Evolutionary conservation across 805 yeast species (phyloP).

Genomic region (Cyberlindnera sargentensis): DNA sequence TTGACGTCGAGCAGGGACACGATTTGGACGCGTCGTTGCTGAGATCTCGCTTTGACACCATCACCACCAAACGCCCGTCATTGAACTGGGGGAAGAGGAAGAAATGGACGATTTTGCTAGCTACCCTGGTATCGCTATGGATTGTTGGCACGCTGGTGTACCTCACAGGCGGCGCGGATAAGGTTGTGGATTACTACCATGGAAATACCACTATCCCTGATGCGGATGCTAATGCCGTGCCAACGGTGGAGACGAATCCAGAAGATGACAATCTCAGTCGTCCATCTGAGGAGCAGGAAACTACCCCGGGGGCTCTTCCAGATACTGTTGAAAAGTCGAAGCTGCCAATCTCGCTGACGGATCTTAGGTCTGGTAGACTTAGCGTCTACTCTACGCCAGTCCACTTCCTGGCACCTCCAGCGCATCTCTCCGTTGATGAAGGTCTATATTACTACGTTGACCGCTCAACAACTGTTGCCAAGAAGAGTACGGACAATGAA

Average conservation of each 20-base stretch:
- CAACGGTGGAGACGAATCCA: conserved; percentile 4
- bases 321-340: neutral
- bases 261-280: neutral
- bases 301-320: neutral
- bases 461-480: conserved; percentile 5
- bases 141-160: conserved; percentile 13
- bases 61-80: neutral
- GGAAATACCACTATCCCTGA: conserved; percentile 6
- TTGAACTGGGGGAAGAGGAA: conserved; percentile 4
- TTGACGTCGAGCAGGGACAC: conserved; percentile 7
- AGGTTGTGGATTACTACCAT: conserved; percentile 19
- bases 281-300: neutral
- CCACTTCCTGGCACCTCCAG: conserved; percentile 15
- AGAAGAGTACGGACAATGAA: conserved; percentile 10
- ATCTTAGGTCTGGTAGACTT: conserved; percentile 15
- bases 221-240: conserved; percentile 1
- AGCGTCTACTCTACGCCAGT: conserved; percentile 8
- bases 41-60: conserved; percentile 14
- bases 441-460: conserved; percentile 17
- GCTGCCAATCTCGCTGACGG: conserved; percentile 14
- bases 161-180: conserved; percentile 9
- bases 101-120: conserved; percentile 8
- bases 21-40: conserved; percentile 6
- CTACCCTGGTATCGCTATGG: conserved; percentile 9
- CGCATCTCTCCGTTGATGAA: conserved; percentile 12